Conservation (phyloP, 2,329 filamentous ascomycete genomes). For the Fusarium sp. region DNA sequence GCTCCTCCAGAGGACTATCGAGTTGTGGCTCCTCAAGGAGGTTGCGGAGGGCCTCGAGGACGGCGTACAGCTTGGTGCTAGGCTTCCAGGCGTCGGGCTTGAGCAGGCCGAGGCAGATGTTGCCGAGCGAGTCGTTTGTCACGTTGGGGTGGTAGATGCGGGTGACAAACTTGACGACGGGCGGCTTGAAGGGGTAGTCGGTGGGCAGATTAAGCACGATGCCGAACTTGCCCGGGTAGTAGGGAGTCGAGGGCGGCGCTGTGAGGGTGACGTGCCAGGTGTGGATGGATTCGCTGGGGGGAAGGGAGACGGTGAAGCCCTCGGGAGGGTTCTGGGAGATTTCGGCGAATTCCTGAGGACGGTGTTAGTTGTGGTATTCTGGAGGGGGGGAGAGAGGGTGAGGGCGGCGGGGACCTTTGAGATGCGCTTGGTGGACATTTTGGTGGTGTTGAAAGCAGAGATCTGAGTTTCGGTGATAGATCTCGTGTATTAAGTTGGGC, state of each 20-base stretch:
- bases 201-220: conserved; percentile 77
- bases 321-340: conserved; percentile 59
- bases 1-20: conserved; percentile 87
- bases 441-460: conserved; percentile 13
- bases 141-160: conserved; percentile 98
- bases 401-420: conserved; percentile 51
- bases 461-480: background rate
- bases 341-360: conserved; percentile 63
- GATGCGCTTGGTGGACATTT: conserved; percentile 59
- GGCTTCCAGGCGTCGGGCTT: conserved; percentile 94
- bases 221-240: conserved; percentile 77
- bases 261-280: conserved; percentile 62
- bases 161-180: conserved; percentile 80
- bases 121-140: conserved; percentile 84
- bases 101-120: conserved; percentile 86
- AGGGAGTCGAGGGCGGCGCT: conserved; percentile 59
- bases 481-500: background rate
- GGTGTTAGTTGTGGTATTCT: conserved; percentile 10
- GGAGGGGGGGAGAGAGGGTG: background rate
- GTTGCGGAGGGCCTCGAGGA: conserved; percentile 79
- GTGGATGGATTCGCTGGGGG: conserved; percentile 61
- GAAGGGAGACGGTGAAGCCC: conserved; percentile 60
- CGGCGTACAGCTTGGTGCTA: conserved; percentile 77
- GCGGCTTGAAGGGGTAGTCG: conserved; percentile 92
- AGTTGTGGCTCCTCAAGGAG: conserved; percentile 84